phyloP scores from a whole-genome alignment of 1,284 basidiomycete genomes.

The Paramarasmius palmivorus region DNA sequence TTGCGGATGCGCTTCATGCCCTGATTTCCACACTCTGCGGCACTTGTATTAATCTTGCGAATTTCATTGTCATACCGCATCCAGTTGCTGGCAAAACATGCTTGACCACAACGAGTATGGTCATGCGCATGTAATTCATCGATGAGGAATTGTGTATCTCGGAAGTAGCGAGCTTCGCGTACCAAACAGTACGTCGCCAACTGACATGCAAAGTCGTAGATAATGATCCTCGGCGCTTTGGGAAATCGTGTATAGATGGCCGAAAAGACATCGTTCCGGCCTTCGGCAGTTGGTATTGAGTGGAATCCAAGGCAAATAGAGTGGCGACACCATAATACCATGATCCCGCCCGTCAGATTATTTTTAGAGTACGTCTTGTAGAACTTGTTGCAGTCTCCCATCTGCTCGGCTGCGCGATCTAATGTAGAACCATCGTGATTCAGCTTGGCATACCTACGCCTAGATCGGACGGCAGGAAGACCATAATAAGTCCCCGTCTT shows the following conservation, averaged over 20 bases:
- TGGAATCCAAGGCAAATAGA: constrained; percentile 32
- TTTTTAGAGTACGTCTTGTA: constrained; percentile 16
- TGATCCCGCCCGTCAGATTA: constrained; percentile 20
- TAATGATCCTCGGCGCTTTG: constrained; percentile 20
- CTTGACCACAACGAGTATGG: no score
- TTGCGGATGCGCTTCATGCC: no score
- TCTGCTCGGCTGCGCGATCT: constrained; percentile 4
- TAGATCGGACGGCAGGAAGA: no score
- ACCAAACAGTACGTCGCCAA: neutral
- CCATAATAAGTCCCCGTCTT: no score
- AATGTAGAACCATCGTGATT: no score
- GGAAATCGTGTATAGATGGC: constrained; percentile 27
- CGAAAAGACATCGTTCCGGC: constrained; percentile 33
- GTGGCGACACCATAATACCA: constrained; percentile 27
- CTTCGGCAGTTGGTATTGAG: constrained; percentile 27
- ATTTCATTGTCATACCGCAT: no score
- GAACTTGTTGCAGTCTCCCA: constrained; percentile 13
- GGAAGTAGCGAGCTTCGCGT: neutral
- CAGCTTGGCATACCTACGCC: no score
- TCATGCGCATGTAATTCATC: no score
- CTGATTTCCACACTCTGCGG: no score
- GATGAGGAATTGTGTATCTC: no score
- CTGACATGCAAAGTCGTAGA: constrained; percentile 22
- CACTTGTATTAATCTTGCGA: no score
- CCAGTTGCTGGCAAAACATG: no score